These are phyloP conservation scores for Rhynchospora pubera DNA, from an alignment of 176 grass and related monocot species.

Conservation along the genomic window DNA sequence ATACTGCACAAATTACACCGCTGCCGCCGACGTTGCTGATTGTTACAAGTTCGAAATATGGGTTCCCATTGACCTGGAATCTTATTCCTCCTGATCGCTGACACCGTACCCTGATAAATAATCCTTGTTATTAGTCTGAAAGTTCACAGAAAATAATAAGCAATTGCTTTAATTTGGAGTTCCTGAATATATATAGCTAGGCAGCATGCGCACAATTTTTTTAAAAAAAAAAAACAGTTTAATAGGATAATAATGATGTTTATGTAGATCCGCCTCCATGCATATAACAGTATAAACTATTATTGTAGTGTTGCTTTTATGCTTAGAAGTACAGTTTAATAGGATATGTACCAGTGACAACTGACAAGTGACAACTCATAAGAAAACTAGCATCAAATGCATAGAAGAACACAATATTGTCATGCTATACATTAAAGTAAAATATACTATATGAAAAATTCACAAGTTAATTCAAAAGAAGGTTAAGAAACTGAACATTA, in stretches of 20 bases:
- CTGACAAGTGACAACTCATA: too few relatives aligned
- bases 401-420: too few relatives aligned
- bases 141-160: neutral
- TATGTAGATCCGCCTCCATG: too few relatives aligned
- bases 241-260: neutral
- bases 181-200: neutral
- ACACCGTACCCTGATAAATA: slow-evolving; percentile 14
- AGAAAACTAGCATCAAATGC: too few relatives aligned
- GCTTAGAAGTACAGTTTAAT: too few relatives aligned
- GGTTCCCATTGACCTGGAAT: slow-evolving; percentile 31
- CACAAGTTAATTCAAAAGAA: too few relatives aligned
- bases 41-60: slow-evolving; percentile 39
- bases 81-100: slow-evolving; percentile 20
- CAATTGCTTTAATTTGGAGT: neutral
- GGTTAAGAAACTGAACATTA: neutral
- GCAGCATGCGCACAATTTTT: neutral
- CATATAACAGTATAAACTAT: too few relatives aligned
- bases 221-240: too few relatives aligned
- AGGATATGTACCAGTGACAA: too few relatives aligned
- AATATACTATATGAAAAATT: too few relatives aligned
- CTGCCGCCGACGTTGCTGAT: slow-evolving; percentile 33
- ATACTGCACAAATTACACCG: slow-evolving; percentile 34
- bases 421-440: too few relatives aligned
- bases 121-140: neutral
- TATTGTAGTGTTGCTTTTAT: too few relatives aligned